Percentiles rank a stretch among this genome's conserved stretches.
These are phyloP conservation scores for Trichoderma brevicompactum DNA, from an alignment of 2,329 filamentous ascomycete species.

Conservation along the genomic window DNA sequence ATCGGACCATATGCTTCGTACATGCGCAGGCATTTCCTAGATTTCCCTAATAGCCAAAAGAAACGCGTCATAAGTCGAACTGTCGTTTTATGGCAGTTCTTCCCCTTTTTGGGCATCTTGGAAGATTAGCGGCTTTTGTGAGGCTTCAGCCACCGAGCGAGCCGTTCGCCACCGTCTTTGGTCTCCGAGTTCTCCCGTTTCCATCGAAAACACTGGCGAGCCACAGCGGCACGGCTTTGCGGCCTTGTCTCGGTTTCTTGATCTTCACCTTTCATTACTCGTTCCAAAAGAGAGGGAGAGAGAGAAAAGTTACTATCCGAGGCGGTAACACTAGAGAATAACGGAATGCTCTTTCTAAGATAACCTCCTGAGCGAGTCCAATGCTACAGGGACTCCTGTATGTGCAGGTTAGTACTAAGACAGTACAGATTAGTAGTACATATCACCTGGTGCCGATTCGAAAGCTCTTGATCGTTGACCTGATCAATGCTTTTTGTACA, in stretches of 20 bases:
- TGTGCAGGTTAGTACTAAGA: too few species aligned
- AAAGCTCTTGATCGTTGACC: background rate
- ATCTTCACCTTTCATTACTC: background rate
- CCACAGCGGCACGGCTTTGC: background rate
- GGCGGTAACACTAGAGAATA: background rate
- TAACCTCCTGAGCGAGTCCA: too few species aligned
- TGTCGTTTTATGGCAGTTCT: background rate
- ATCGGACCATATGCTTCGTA: background rate
- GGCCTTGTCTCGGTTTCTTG: background rate
- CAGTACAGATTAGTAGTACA: background rate
- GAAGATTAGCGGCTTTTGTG: background rate
- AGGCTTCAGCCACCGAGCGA: slow-evolving; percentile 13
- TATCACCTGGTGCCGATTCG: background rate
- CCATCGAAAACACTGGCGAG: background rate
- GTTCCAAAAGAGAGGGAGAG: background rate
- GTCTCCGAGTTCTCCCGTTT: slow-evolving; percentile 22
- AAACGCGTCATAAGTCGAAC: background rate
- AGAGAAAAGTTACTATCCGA: background rate
- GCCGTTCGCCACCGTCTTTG: background rate
- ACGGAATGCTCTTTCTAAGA: background rate
- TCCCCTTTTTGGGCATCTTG: background rate
- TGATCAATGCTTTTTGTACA: background rate
- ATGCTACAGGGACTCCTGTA: background rate
- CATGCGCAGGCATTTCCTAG: background rate
- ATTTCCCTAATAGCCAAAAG: background rate